phyloP scores from a whole-genome alignment of 2,329 filamentous ascomycete species.

The Periconia sp. region DNA sequence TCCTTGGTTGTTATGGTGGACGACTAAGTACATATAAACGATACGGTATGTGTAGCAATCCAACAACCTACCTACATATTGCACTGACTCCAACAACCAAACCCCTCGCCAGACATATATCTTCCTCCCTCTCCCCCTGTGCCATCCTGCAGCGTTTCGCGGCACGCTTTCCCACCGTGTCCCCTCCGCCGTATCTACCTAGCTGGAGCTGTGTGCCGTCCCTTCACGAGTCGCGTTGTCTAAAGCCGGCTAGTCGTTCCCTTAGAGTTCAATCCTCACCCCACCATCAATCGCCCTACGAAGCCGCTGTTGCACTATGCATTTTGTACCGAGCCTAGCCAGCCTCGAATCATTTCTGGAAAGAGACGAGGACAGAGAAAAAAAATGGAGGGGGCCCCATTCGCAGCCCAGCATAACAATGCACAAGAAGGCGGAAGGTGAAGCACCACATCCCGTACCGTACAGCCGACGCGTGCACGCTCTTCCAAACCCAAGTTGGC shows the following conservation, averaged over 20 bases:
- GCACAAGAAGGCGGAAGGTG: background rate
- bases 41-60: no score
- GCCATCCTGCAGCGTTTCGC: no score
- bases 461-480: background rate
- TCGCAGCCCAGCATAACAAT: background rate
- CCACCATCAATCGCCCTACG: background rate
- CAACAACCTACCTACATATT: no score
- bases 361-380: background rate
- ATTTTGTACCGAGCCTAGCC: background rate
- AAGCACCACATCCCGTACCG: background rate
- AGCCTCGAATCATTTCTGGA: background rate
- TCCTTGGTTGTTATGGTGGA: no score
- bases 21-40: no score
- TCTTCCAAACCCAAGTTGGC: background rate
- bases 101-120: no score
- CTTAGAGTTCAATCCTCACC: background rate
- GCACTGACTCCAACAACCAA: no score
- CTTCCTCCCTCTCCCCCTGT: no score
- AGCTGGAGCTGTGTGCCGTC: background rate
- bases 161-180: no score
- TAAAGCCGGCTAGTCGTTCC: background rate
- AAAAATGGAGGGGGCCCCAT: background rate
- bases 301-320: background rate
- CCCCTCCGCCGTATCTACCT: no score
- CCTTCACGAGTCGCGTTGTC: background rate